Base-by-base conservation (phyloP, 352 stramenopile species). In the Phytophthora foliorum region DNA sequence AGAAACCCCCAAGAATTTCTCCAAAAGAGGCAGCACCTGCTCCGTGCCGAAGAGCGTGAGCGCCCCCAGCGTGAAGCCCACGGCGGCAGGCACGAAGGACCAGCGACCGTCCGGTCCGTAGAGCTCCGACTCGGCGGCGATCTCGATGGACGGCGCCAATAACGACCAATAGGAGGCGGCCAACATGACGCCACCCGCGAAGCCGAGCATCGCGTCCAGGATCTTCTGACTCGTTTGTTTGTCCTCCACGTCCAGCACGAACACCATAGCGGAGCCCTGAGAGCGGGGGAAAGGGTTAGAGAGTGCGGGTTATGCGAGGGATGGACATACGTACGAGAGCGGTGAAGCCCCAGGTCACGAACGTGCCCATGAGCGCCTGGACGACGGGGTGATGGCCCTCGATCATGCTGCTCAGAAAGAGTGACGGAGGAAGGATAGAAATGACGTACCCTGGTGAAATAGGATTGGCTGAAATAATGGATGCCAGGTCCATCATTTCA, bases 141-240 rank as follows among this genome's bases (percentile, higher is more conserved):
- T 96, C 61, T 97, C 92, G 42, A 97, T 93, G 21, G 90, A 78
- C 3, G 90, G 90, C 11, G 88, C 90, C 32, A 97, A 65, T 41
- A 97, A 71, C 49, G 88, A 97, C 90, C 90, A 97, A 67, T 97
- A 97, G 9, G 87, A 95, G 24, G 92, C 92, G 8, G 92, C 91
- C 10, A 97, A 77, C 92, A 97, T 97, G 19, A 97, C 90, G 21
- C 92, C 92, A 7, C 82, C 90, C 3, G 92, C 91, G 71, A 97
- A 97, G n/a, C 91, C 90, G 32, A 96, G 70, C 88, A 96, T 96
- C 42, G 54, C 74, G 63, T 96, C 88, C 42, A 94, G 78, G 57
- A 96, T 92, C 70, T 93, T 91, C 64, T 94, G 86, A 52, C 86
- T 94, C 25, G 64, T 78, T 55, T 75, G 75, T 31, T 86, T 85